Percentiles rank a stretch among this genome's conserved stretches.
These are phyloP conservation scores for Nigrospora sphaerica DNA, from an alignment of 2,329 filamentous ascomycete species.

Conservation along the genomic window DNA sequence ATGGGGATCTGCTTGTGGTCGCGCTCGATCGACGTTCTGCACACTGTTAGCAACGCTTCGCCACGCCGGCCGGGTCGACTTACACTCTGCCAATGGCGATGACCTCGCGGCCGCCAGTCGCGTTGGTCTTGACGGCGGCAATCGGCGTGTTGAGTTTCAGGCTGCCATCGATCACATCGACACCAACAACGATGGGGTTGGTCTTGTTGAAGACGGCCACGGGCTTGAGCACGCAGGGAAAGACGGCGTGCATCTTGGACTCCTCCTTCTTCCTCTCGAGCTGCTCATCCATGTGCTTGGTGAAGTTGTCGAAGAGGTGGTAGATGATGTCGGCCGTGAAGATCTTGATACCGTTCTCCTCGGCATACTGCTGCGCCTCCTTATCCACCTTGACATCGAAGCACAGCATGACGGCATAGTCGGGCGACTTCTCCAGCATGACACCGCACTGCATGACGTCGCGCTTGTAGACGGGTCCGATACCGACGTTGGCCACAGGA, in stretches of 20 bases:
- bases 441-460: conserved; percentile 93
- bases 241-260: conserved; percentile 89
- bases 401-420: conserved; percentile 98
- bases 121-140: conserved; percentile 75
- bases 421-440: conserved; percentile 92
- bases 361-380: conserved; percentile 83
- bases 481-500: conserved; percentile 92
- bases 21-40: conserved; percentile 88
- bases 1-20: conserved; percentile 92
- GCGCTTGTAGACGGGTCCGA: conserved; percentile 95
- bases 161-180: conserved; percentile 89
- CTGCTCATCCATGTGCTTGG: conserved; percentile 83
- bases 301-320: conserved; percentile 95
- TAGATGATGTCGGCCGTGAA: conserved; percentile 99
- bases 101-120: conserved; percentile 77
- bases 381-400: conserved; percentile 99
- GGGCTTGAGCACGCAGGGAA: conserved; percentile 85
- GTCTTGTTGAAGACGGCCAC: conserved; percentile 99
- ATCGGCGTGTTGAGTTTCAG: conserved; percentile 85
- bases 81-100: conserved; percentile 87
- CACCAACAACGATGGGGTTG: conserved; percentile 85
- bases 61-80: conserved; percentile 31
- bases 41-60: background rate
- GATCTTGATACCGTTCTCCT: conserved; percentile 92
- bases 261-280: conserved; percentile 93